Evolutionary conservation across 2,329 filamentous ascomycete genomes (phyloP).

Genomic region (Aspergillus fischeri): DNA sequence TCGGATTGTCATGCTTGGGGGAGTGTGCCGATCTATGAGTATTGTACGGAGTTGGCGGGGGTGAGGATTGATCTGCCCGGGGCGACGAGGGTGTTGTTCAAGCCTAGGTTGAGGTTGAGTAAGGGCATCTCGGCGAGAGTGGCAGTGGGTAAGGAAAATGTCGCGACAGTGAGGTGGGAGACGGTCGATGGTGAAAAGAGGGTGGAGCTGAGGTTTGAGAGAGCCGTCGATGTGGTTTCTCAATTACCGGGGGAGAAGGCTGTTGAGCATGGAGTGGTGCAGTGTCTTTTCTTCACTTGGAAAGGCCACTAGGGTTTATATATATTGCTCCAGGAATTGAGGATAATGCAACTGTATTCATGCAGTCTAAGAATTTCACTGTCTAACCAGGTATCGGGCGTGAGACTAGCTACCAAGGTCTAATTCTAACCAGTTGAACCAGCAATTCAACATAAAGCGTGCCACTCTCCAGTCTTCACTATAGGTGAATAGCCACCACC

Average conservation of each 20-base stretch:
- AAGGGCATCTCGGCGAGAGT: slow-evolving; percentile 12
- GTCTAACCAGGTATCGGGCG: too few species aligned
- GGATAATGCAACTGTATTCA: too few species aligned
- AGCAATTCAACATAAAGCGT: too few species aligned
- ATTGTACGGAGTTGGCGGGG: slow-evolving; percentile 34
- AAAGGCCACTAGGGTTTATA: background rate
- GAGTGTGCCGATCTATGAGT: slow-evolving; percentile 42
- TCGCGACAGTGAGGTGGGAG: slow-evolving; percentile 18
- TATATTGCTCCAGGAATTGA: too few species aligned
- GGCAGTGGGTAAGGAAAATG: slow-evolving; percentile 19
- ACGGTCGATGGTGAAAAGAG: slow-evolving; percentile 1
- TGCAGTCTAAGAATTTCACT: too few species aligned
- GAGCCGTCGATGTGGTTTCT: slow-evolving; percentile 14
- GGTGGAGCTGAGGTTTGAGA: slow-evolving; percentile 16
- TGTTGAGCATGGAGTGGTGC: slow-evolving; percentile 15
- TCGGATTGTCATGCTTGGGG: slow-evolving; percentile 46
- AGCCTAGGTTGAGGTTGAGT: slow-evolving; percentile 15
- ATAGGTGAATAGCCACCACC: background rate
- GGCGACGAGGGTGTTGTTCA: slow-evolving; percentile 15
- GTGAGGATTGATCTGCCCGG: slow-evolving; percentile 14
- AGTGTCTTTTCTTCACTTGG: background rate
- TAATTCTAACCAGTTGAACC: too few species aligned
- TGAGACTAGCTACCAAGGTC: too few species aligned
- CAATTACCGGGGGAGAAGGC: slow-evolving; percentile 11
- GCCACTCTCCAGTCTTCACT: too few species aligned